Evolutionary conservation across 257 asterid genomes (phyloP), one percentile per base, ranked within the genome.

Genomic region (Fraxinus anomala): DNA sequence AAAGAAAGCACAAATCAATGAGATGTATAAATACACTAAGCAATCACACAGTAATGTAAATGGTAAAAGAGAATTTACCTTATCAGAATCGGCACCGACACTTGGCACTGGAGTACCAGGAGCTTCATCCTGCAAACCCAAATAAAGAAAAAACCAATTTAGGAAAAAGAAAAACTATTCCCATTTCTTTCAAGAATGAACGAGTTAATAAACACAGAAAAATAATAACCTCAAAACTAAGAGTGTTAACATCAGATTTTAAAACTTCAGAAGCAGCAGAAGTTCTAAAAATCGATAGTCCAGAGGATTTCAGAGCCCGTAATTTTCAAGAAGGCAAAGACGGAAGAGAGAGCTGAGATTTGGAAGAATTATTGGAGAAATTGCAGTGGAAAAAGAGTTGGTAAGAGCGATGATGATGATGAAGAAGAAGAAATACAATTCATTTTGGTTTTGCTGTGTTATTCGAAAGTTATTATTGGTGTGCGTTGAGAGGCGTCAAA

Each of bases 191-290:
- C 11, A 5, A 44, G 47, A 40, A 40, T 40, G 47, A 12, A 40
- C 16, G 47, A 40, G 14, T 0, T 40, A 10, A 39, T 39, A 39
- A 28, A 66, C 68, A 0, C 19, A 67, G 1, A 72, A 30, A 26
- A 56, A 21, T 37, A 33, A 21, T 14, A 44, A 92, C 97, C 93
- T 88, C 87, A 77, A 75, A 68, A 24, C 73, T 17, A 72, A 80
- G 17, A 42, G 17, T 12, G 49, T 42, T 42, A 42, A 42, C 80
- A 81, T 5, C 78, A 51, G 89, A 65, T 19, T 89, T 93, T 82
- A 91, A 61, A 4, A 77, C 93, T 78, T 91, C 94, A 24, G 97
- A 90, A 77, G 88, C 91, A 70, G 93, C 92, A 77, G 70, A 80
- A 47, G 86, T 59, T 81, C 76, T 83, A 0, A 92, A 84, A 82